Percentiles rank a stretch among this genome's conserved stretches.
Conservation (phyloP, 1,284 basidiomycete genomes). For the Chiua sp. region DNA sequence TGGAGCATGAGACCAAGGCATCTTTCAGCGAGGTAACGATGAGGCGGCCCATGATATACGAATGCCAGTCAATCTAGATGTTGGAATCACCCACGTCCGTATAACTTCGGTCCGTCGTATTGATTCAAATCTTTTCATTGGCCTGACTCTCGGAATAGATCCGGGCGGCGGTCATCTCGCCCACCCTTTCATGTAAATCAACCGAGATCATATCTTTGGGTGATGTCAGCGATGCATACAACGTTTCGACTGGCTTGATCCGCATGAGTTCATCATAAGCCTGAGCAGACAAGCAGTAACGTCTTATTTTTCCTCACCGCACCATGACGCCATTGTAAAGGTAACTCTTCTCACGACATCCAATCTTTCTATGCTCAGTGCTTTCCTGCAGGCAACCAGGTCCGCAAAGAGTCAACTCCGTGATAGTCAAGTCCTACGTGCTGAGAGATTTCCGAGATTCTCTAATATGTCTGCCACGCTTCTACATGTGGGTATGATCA, state of each 20-base stretch:
- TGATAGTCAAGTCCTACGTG: conserved; percentile 56
- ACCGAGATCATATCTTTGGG: conserved; percentile 80
- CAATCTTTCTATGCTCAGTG: not conserved
- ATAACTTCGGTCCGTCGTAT: conserved; percentile 62
- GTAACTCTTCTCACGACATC: conserved; percentile 40
- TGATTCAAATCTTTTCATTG: not conserved
- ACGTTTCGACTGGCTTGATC: conserved; percentile 76
- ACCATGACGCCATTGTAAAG: conserved; percentile 79
- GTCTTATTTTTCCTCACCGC: conserved; percentile 69
- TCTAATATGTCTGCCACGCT: conserved; percentile 86
- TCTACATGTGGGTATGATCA: conserved; percentile 82
- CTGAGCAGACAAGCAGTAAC: conserved; percentile 72
- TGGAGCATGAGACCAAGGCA: conserved; percentile 62
- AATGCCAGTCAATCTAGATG: conserved; percentile 64
- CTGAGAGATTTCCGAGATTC: conserved; percentile 76
- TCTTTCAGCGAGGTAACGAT: conserved; percentile 65
- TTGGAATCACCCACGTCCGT: conserved; percentile 69
- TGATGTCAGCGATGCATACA: conserved; percentile 87
- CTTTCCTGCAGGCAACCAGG: conserved; percentile 58
- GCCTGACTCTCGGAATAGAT: conserved; percentile 46
- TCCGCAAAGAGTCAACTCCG: conserved; percentile 72
- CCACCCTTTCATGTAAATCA: conserved; percentile 68
- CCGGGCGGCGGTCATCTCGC: conserved; percentile 67
- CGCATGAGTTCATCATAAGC: conserved; percentile 83
- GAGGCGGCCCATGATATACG: conserved; percentile 62